These are phyloP conservation scores for Pulveroboletus frians DNA, from an alignment of 768 basidiomycete species.

Conservation along the genomic window DNA sequence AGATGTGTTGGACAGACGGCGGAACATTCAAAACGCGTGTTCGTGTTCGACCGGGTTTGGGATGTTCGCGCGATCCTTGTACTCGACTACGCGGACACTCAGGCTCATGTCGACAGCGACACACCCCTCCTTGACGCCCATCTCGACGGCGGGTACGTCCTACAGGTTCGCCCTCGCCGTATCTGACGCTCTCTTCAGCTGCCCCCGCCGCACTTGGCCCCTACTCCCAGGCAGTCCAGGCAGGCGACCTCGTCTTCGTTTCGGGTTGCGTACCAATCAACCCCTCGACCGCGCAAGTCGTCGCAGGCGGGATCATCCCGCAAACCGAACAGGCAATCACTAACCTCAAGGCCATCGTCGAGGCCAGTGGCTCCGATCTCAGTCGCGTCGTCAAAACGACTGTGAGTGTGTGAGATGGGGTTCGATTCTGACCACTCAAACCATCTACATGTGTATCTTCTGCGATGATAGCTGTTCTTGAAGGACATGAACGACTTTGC, in stretches of 20 bases:
- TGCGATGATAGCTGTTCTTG: constrained; percentile 67
- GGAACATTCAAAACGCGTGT: not conserved
- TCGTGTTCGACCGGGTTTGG: too few relatives aligned
- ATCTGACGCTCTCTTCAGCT: constrained; percentile 36
- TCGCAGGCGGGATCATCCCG: constrained; percentile 18
- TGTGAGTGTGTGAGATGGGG: constrained; percentile 41
- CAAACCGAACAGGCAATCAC: constrained; percentile 78
- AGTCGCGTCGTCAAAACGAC: constrained; percentile 89
- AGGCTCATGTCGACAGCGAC: constrained; percentile 31
- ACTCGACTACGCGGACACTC: not conserved
- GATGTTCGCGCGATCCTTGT: not conserved
- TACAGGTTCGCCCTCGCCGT: not conserved
- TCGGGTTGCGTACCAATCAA: constrained; percentile 87
- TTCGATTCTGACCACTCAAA: not conserved
- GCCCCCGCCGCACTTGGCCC: constrained; percentile 81
- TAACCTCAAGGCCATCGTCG: constrained; percentile 80
- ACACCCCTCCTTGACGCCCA: constrained; percentile 32
- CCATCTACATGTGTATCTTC: not conserved
- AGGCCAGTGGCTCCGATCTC: constrained; percentile 73
- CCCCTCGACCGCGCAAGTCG: constrained; percentile 54
- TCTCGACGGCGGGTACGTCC: constrained; percentile 30
- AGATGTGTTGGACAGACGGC: not conserved
- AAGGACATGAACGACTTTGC: constrained; percentile 90
- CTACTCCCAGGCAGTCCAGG: constrained; percentile 83
- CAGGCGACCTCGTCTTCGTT: constrained; percentile 79